A percentile compares a stretch with the other conserved stretches of the same genome.
These are phyloP conservation scores for Neohortaea acidophila DNA, from an alignment of 495 filamentous ascomycete species.

Conservation along the genomic window DNA sequence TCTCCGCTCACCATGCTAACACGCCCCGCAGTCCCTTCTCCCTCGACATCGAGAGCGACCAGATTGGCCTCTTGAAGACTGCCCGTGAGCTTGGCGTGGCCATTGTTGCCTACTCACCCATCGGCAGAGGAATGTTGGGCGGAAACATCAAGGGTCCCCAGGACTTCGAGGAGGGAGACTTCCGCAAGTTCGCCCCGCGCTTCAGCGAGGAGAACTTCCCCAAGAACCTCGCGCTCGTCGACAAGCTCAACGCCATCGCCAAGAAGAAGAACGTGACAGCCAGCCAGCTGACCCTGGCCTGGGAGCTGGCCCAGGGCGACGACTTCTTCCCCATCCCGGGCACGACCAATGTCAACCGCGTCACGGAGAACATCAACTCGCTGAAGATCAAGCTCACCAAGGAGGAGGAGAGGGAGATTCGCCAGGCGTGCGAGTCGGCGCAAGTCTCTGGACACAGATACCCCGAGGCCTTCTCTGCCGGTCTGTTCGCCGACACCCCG, in stretches of 20 bases:
- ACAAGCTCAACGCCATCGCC: conserved; percentile 33
- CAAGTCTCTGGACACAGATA: conserved; percentile 23
- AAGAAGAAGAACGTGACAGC: conserved; percentile 32
- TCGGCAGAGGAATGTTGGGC: conserved; percentile 45
- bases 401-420: conserved; percentile 24
- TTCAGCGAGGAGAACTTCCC: conserved; percentile 40
- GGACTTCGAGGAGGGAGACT: conserved; percentile 34
- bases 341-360: conserved; percentile 21
- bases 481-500: conserved; percentile 24
- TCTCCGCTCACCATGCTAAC: too few relatives aligned
- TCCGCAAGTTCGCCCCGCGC: conserved; percentile 27
- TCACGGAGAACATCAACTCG: conserved; percentile 25
- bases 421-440: conserved; percentile 22
- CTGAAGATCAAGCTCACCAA: conserved; percentile 21
- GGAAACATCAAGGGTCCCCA: conserved; percentile 30
- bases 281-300: conserved; percentile 39
- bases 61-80: conserved; percentile 36
- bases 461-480: conserved; percentile 15
- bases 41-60: conserved; percentile 39
- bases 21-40: conserved; percentile 33
- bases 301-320: conserved; percentile 41
- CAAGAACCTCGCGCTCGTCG: conserved; percentile 38
- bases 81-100: conserved; percentile 47
- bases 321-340: conserved; percentile 39
- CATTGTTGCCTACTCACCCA: conserved; percentile 45